phyloP scores from a whole-genome alignment of 495 filamentous ascomycete species.

The Terfezia boudieri region DNA sequence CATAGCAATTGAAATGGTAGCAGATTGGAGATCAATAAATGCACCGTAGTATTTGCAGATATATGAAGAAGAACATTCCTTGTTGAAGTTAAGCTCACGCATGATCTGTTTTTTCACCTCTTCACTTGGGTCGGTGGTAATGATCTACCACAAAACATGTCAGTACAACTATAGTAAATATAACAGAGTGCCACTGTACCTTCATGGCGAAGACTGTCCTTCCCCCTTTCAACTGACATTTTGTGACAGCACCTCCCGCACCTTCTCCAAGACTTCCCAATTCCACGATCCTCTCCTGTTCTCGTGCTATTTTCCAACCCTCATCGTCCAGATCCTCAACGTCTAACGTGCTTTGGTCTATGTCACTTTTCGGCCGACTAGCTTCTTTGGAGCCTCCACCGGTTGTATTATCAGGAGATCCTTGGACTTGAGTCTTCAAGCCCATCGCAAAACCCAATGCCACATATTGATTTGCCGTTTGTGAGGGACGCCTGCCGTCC shows the following conservation, averaged over 20 bases:
- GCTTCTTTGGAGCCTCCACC: constrained; percentile 7
- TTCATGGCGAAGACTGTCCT: constrained; percentile 94
- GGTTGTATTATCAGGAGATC: constrained; percentile 12
- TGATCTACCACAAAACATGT: constrained; percentile 37
- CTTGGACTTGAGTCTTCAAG: constrained; percentile 16
- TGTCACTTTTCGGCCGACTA: constrained; percentile 15
- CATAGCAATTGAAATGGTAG: constrained; percentile 96
- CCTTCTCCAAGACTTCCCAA: constrained; percentile 83
- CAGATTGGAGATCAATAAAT: constrained; percentile 75
- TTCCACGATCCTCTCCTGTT: constrained; percentile 67
- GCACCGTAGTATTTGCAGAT: constrained; percentile 96
- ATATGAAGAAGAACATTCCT: constrained; percentile 77
- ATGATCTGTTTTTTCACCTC: constrained; percentile 96
- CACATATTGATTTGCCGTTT: constrained; percentile 13
- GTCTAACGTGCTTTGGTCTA: constrained; percentile 32
- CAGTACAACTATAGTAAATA: background rate
- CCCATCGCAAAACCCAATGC: constrained; percentile 18
- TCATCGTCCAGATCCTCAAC: constrained; percentile 89
- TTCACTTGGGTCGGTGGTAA: constrained; percentile 91
- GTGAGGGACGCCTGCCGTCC: background rate
- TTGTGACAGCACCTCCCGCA: constrained; percentile 85
- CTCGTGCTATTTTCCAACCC: constrained; percentile 79
- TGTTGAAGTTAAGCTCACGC: constrained; percentile 90
- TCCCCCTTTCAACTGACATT: constrained; percentile 65
- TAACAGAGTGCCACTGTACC: constrained; percentile 27